Conservation (phyloP, 768 basidiomycete species). For the Lentinula sp. region DNA sequence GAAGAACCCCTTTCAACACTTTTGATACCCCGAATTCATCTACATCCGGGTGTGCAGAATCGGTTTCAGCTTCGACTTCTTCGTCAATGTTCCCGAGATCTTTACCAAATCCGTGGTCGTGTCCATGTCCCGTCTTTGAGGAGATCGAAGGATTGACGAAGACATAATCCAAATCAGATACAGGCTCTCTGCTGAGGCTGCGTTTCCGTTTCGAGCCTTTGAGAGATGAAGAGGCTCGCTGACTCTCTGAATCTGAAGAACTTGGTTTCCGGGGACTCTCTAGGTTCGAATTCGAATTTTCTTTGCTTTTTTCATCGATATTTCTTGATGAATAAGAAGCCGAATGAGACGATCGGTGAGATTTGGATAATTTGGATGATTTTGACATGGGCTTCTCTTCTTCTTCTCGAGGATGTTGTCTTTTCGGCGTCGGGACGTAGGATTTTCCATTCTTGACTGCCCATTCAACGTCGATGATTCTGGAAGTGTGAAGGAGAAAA, state of each 20-base stretch:
- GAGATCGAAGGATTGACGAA: background rate
- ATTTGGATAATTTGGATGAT: background rate
- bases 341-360: background rate
- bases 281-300: background rate
- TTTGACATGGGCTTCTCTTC: slow-evolving; percentile 12
- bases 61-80: background rate
- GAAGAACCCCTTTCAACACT: background rate
- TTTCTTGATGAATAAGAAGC: background rate
- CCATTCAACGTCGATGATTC: slow-evolving; percentile 82
- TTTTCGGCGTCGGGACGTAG: slow-evolving; percentile 57
- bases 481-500: slow-evolving; percentile 23
- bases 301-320: background rate
- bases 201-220: background rate
- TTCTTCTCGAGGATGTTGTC: slow-evolving; percentile 18
- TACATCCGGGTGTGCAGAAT: background rate
- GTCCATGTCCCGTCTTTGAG: background rate
- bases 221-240: background rate
- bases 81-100: slow-evolving; percentile 1
- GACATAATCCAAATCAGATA: background rate
- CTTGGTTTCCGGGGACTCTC: background rate
- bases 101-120: background rate
- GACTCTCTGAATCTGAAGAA: background rate
- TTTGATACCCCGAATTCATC: background rate
- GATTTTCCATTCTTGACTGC: slow-evolving; percentile 56
- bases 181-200: background rate